phyloP scores from a whole-genome alignment of 164 flowering plant genomes.

The Stephania yunnanensis region DNA sequence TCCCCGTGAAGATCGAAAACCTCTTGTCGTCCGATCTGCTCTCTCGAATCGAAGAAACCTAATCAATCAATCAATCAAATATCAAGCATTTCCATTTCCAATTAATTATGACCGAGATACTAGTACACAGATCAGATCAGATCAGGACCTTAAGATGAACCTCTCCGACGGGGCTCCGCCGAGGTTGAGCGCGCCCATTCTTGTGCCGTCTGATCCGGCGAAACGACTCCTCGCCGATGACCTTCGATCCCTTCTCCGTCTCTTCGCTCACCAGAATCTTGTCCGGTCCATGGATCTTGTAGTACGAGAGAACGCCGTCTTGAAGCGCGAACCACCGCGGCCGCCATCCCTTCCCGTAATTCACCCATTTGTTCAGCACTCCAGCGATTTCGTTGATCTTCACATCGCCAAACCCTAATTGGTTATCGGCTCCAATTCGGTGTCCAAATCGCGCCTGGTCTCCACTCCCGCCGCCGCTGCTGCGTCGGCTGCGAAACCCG shows the following conservation, averaged over 20 bases:
- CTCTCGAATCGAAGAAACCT: slow-evolving; percentile 63
- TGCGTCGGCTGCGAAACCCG: slow-evolving; percentile 1
- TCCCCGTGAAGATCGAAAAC: slow-evolving; percentile 62
- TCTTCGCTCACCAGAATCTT: slow-evolving; percentile 60
- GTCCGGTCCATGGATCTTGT: slow-evolving; percentile 82
- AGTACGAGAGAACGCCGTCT: slow-evolving; percentile 54
- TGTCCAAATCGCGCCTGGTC: slow-evolving; percentile 18
- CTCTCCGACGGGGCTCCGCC: slow-evolving; percentile 69
- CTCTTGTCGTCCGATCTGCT: slow-evolving; percentile 61
- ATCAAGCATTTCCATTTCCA: slow-evolving; percentile 11
- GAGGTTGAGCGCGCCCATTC: slow-evolving; percentile 15
- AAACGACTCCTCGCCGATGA: slow-evolving; percentile 81
- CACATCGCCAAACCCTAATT: slow-evolving; percentile 22
- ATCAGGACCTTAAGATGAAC: slow-evolving; percentile 49
- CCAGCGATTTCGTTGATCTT: slow-evolving; percentile 76
- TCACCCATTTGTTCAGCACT: slow-evolving; percentile 85
- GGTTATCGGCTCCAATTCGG: slow-evolving; percentile 16
- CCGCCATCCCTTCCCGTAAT: slow-evolving; percentile 95
- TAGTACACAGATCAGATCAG: not conserved
- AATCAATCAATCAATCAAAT: not conserved
- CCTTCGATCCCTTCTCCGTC: slow-evolving; percentile 64
- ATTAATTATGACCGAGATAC: not conserved
- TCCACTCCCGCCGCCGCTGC: not conserved
- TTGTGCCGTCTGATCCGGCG: slow-evolving; percentile 30
- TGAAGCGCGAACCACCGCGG: slow-evolving; percentile 79